phyloP scores from a whole-genome alignment of 345 rosid species.

The Nephelium lappaceum region DNA sequence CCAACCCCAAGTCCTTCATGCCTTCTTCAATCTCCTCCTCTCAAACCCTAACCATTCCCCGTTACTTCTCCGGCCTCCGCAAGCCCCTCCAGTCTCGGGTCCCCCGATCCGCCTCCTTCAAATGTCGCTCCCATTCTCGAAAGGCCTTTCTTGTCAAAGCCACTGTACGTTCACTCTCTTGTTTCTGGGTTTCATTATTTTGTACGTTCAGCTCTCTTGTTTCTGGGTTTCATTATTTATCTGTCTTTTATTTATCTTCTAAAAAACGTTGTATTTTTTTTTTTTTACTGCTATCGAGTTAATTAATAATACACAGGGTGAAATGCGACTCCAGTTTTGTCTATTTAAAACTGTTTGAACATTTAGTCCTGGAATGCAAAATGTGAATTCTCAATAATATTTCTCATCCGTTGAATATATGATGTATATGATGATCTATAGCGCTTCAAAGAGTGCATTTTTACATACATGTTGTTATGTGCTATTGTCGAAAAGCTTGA shows the following conservation, averaged over 20 bases:
- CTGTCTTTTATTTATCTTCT: not conserved
- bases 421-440: not conserved
- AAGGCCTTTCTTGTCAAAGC: slow-evolving; percentile 67
- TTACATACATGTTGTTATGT: not conserved
- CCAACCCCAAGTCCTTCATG: slow-evolving; percentile 41
- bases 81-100: slow-evolving; percentile 49
- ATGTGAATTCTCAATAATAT: not conserved
- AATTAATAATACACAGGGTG: not conserved
- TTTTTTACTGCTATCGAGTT: not conserved
- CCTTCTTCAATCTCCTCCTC: slow-evolving; percentile 40
- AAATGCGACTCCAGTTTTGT: not conserved
- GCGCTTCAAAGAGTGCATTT: not conserved
- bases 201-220: slow-evolving; percentile 36
- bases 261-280: not conserved
- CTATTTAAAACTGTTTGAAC: not conserved
- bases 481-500: not conserved
- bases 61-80: slow-evolving; percentile 43
- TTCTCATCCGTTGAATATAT: not conserved
- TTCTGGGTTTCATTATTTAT: slow-evolving; percentile 7
- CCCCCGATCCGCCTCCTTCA: slow-evolving; percentile 45
- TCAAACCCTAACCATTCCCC: slow-evolving; percentile 45
- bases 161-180: slow-evolving; percentile 39
- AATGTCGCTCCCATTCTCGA: slow-evolving; percentile 42
- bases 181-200: slow-evolving; percentile 2
- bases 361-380: not conserved